Conservation (phyloP, 805 yeast species). For the Sungouiozyma intestinalis region DNA sequence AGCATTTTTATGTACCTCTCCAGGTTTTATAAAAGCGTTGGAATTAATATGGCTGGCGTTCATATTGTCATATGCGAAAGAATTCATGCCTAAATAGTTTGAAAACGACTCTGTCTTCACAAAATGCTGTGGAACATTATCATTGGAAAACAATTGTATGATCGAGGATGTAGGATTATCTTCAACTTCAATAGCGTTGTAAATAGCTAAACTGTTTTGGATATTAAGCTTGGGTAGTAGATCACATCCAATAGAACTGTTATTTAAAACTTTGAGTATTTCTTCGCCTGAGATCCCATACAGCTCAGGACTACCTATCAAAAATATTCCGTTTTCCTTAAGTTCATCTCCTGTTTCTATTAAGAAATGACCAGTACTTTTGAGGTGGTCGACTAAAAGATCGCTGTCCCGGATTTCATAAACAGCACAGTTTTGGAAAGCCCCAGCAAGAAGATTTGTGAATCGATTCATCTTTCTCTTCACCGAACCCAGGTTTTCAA, state of each 20-base stretch:
- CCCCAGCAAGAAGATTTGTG: slow-evolving; percentile 51
- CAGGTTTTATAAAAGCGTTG: neutral
- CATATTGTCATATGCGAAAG: neutral
- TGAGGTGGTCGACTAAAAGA: slow-evolving; percentile 46
- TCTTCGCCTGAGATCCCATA: slow-evolving; percentile 32
- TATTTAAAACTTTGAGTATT: slow-evolving; percentile 36
- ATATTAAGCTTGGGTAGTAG: slow-evolving; percentile 26
- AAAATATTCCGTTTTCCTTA: slow-evolving; percentile 67
- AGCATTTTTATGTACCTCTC: neutral
- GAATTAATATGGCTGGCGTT: slow-evolving; percentile 1
- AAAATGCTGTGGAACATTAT: slow-evolving; percentile 20
- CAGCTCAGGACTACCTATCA: slow-evolving; percentile 55
- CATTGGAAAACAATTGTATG: slow-evolving; percentile 20
- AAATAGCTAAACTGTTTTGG: slow-evolving; percentile 21
- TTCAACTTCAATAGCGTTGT: slow-evolving; percentile 17
- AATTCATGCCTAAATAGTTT: neutral
- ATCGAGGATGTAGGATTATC: slow-evolving; percentile 20
- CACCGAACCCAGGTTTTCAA: slow-evolving; percentile 62
- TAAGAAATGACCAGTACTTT: slow-evolving; percentile 61
- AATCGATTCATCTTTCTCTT: slow-evolving; percentile 80
- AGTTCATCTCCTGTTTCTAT: slow-evolving; percentile 58
- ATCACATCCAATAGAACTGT: slow-evolving; percentile 44
- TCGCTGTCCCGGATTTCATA: slow-evolving; percentile 45
- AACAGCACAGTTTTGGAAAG: slow-evolving; percentile 63
- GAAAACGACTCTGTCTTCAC: slow-evolving; percentile 8